Evolutionary conservation across 805 yeast species (phyloP), one percentile per base, ranked within the genome.

Genomic region (Saturnispora diversa): DNA sequence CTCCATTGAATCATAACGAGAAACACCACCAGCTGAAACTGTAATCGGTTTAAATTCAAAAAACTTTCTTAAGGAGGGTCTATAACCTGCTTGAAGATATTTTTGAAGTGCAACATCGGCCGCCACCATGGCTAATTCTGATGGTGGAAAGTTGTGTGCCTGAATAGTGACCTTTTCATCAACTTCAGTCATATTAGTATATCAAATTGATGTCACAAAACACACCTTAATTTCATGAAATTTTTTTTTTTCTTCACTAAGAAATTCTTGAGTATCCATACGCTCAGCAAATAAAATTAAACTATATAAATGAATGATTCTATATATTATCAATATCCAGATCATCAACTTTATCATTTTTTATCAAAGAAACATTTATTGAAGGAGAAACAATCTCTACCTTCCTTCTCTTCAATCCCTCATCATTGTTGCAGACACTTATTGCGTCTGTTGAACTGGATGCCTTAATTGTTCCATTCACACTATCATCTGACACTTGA

Each of bases 91-190:
- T 15, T 80, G 71, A 12, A 88, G 58, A 58, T 86, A 94, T 53
- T 94, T 72, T 55, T 83, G 82, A 32, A 88, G 66, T 5, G 90
- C 82, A 11, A 84, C 56, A 42, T 85, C 95, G 1, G 97, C 96
- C 2, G 94, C 85, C 27, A 88, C 73, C 39, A 92, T 66, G 1
- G 92, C 87, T 31, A 88, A 65, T 9, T 86, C 85, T 20, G 79
- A 82, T 1, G 95, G 90, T 1, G 92, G 80, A 56, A 87, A 86
- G 4, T 74, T 64, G 26, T 82, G 67, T 11, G 80, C 71, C 31
- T 64, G 58, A 39, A 57, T 35, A 12, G 37, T 34, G n/a, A 40
- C 30, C 5, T 21, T 42, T 10, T 32, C 39, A 10, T 40, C 43
- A 15, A 9, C 29, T 22, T 46, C 45, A 3, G 45, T 16, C 50